Evolutionary conservation across 192 early-diverging fungal species (phyloP).

Genomic region (Umbelopsis sp.): DNA sequence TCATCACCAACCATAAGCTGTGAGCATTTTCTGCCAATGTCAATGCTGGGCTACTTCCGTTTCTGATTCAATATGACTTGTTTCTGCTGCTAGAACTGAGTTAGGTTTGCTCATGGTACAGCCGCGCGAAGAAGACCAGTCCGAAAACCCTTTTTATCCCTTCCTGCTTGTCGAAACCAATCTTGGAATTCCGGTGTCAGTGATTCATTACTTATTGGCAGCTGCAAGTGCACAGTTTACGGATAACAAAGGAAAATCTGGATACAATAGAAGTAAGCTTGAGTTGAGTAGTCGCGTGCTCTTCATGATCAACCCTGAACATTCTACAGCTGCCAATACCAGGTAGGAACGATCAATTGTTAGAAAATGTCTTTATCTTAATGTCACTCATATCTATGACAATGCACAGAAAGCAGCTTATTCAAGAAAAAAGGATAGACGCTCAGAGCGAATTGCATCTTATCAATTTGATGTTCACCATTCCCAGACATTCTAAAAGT

Average conservation of each 20-base stretch:
- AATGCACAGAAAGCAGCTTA: constrained; percentile 45
- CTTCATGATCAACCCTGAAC: constrained; percentile 54
- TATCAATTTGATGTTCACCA: constrained; percentile 50
- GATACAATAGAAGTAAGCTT: neutral
- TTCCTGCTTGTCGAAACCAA: constrained; percentile 24
- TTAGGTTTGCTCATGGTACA: constrained; percentile 24
- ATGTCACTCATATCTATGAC: neutral
- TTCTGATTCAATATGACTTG: neutral
- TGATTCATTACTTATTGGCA: constrained; percentile 23
- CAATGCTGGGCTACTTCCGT: neutral
- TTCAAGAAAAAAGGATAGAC: constrained; percentile 31
- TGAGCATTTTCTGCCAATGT: no score
- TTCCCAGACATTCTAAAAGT: constrained; percentile 54
- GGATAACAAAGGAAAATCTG: neutral
- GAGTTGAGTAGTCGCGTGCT: constrained; percentile 42
- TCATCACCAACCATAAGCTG: no score
- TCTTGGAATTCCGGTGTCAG: constrained; percentile 4
- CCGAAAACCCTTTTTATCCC: constrained; percentile 13
- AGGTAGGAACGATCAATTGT: constrained; percentile 31
- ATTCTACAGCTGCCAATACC: constrained; percentile 51
- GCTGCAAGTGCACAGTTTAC: neutral
- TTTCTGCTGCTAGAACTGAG: constrained; percentile 23
- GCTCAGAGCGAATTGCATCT: constrained; percentile 42
- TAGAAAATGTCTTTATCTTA: neutral
- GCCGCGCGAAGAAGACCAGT: constrained; percentile 9